Base-by-base conservation (phyloP, 768 basidiomycete genomes). In the Dendrothele bispora region DNA sequence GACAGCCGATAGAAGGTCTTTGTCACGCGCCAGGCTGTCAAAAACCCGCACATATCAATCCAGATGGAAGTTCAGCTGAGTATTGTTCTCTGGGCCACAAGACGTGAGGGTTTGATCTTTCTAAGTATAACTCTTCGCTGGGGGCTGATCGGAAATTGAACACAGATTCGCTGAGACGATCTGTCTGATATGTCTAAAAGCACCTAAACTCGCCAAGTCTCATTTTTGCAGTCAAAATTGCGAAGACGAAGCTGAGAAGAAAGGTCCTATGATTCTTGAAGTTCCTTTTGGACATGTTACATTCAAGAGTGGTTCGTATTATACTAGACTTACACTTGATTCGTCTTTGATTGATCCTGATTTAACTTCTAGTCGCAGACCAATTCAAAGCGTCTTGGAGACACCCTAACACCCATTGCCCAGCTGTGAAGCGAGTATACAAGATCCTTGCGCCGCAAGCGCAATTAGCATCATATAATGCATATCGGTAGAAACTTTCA, bases 301-400 rank as follows among this genome's bases (percentile, higher is more conserved):
- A 0, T 87, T 86, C 67, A 79, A 72, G 60, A 84, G 77, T 48
- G 84, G 84, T 86, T 55, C 22, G 77, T 63, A 17, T 28, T 22
- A 55, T 43, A 56, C 25, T 15, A 39, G 10, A n/a, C 21, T 21
- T 11, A 39, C 14, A 22, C 29, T 14, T 7, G 34, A 7, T 32
- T 6, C 18, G 5, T 7, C 2, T 20, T 42, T 34, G 10, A n/a
- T 41, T 25, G 15, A n/a, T 36, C 2, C 20, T 14, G n/a, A 10
- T 28, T 11, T 26, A 18, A 21, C 11, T n/a, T n/a, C 1, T 47
- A 85, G 84, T 84, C 25, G 66, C 73, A 20, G 81, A 82, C 55
- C 85, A 86, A 55, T 87, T 87, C 69, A 83, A 79, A 55, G 53
- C 77, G 45, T 83, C 84, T 18, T 88, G 85, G 85, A 73, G 84